A percentile compares a stretch with the other conserved stretches of the same genome.
Evolutionary conservation across 805 yeast species (phyloP).

Genomic region (Candida takata): DNA sequence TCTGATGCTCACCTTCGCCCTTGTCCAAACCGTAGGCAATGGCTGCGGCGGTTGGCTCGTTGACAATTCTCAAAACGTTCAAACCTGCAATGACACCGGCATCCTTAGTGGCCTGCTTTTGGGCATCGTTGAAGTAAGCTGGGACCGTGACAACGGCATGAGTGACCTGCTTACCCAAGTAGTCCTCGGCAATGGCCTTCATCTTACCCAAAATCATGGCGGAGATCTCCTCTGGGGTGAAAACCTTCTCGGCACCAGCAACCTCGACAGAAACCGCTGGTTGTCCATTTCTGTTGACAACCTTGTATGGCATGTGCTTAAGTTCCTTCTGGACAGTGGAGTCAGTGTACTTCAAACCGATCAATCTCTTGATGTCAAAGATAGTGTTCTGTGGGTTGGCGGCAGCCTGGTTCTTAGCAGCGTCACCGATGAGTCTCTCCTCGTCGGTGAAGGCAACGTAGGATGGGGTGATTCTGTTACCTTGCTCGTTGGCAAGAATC

Average conservation of each 20-base stretch:
- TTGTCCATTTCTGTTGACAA: conserved; percentile 66
- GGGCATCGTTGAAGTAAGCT: conserved; percentile 90
- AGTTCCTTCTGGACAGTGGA: conserved; percentile 73
- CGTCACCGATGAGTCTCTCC: conserved; percentile 92
- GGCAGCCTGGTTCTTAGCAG: conserved; percentile 94
- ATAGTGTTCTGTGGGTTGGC: conserved; percentile 81
- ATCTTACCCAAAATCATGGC: conserved; percentile 88
- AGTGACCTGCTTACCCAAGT: conserved; percentile 74
- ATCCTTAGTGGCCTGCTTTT: conserved; percentile 90
- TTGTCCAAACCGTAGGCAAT: conserved; percentile 92
- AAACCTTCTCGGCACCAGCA: conserved; percentile 66
- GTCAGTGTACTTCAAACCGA: conserved; percentile 77
- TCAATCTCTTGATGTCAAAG: conserved; percentile 86
- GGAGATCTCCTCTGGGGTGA: conserved; percentile 89
- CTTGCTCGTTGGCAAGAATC: conserved; percentile 92
- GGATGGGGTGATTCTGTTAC: conserved; percentile 94
- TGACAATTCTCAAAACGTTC: conserved; percentile 80
- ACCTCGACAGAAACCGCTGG: conserved; percentile 75
- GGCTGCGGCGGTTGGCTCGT: conserved; percentile 97
- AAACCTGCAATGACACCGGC: conserved; percentile 91
- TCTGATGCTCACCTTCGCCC: conserved; percentile 77
- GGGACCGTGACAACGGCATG: conserved; percentile 93
- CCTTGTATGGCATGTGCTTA: conserved; percentile 74
- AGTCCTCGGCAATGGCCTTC: conserved; percentile 90
- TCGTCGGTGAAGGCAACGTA: conserved; percentile 89